Conservation (phyloP, 1,139 yeast genomes). For the Hansenula lynferdii region DNA sequence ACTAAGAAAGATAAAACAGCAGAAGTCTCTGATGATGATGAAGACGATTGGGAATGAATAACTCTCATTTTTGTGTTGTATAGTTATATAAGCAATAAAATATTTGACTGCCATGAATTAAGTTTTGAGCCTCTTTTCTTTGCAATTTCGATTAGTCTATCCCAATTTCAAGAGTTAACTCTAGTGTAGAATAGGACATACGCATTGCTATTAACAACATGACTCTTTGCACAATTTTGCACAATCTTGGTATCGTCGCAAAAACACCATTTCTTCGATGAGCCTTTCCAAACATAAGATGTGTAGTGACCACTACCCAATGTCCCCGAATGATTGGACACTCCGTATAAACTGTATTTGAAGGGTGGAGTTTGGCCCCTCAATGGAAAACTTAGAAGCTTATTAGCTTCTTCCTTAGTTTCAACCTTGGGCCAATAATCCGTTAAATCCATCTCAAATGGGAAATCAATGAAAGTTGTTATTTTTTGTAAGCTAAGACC, state of each 20-base stretch:
- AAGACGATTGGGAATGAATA: constrained; percentile 54
- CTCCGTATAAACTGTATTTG: constrained; percentile 72
- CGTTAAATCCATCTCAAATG: constrained; percentile 59
- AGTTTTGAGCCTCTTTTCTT: background rate
- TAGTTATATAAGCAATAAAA: no score
- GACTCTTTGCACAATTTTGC: constrained; percentile 42
- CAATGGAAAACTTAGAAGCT: constrained; percentile 50
- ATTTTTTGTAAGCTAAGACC: constrained; percentile 25
- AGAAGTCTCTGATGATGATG: constrained; percentile 43
- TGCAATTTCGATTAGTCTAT: background rate
- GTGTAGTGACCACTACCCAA: constrained; percentile 93
- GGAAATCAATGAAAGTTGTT: constrained; percentile 31
- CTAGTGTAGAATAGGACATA: constrained; percentile 69
- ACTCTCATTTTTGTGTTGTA: background rate
- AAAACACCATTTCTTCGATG: constrained; percentile 61
- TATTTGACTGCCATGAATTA: no score
- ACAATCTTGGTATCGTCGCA: constrained; percentile 69
- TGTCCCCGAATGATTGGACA: constrained; percentile 84
- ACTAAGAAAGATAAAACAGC: constrained; percentile 17
- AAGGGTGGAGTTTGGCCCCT: constrained; percentile 83
- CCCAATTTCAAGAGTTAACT: constrained; percentile 1
- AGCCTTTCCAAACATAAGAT: constrained; percentile 65
- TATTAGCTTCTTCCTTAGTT: constrained; percentile 36
- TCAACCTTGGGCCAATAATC: constrained; percentile 68
- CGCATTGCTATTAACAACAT: constrained; percentile 44